Evolutionary conservation across 768 basidiomycete genomes (phyloP), one percentile per base, ranked within the genome.

Genomic region (Boletus rubescentipes): DNA sequence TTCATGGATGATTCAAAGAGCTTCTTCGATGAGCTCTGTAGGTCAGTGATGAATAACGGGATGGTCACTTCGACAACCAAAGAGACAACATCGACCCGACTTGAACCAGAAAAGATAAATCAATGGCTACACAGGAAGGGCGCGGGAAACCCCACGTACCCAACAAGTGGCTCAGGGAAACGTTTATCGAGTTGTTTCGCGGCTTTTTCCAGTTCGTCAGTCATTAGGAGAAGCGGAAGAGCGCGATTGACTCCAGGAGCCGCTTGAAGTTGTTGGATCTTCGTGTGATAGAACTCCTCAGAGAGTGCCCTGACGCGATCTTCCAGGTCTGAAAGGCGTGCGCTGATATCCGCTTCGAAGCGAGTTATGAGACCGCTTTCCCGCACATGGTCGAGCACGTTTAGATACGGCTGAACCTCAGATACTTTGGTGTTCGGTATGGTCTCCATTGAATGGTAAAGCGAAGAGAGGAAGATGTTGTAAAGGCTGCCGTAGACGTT

Each of bases 161-260:
- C 88, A 31, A 94, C 76, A 20, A 98, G 67, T 31, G 91, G 89
- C 51, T 90, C 84, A 0, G 86, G 83, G 72, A 96, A 99, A 53
- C 87, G 83, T 69, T 93, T 93, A 69, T 94, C 89, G 32, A 96
- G 77, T 23, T 79, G 73, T 70, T 95, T 94, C 16, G 89, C 84
- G 35, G 78, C 74, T 68, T 93, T 96, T 77, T 96, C 93, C 2
- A 97, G 73, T 73, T 96, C 95, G 43, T 89, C 87, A 5, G 91
- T 91, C 82, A 96, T 84, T 29, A 90, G 70, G 29, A 96, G 72
- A 35, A 95, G 73, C 1, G 93, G 92, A 34, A 92, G 72, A 0
- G 93, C 91, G 38, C 86, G 78, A 62, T 93, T 93, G 12, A 89
- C 87, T 1, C 90, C 91, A 5, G 89, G 88, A 7, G 83, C 74